Conservation (phyloP, 1,139 yeast species). For the Hyphopichia burtonii region DNA sequence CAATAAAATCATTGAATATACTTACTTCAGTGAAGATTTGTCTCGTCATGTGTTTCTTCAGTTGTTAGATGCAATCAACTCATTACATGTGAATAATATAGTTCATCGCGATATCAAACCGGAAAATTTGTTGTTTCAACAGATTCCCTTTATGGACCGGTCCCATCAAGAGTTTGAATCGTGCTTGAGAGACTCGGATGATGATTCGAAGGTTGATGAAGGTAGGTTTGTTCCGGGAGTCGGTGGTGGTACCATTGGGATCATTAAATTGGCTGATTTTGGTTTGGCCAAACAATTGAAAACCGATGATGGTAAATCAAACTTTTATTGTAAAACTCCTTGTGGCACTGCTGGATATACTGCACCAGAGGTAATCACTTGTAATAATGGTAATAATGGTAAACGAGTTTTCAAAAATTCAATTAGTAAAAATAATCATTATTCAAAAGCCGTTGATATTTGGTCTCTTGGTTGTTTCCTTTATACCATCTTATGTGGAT, state of each 20-base stretch:
- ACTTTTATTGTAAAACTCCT: slow-evolving; percentile 44
- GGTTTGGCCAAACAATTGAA: slow-evolving; percentile 58
- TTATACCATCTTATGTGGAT: slow-evolving; percentile 88
- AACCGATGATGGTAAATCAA: slow-evolving; percentile 44
- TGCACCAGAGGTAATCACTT: slow-evolving; percentile 86
- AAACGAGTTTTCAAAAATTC: slow-evolving; percentile 14
- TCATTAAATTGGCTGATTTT: slow-evolving; percentile 56
- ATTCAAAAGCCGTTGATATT: slow-evolving; percentile 89
- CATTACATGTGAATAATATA: slow-evolving; percentile 81
- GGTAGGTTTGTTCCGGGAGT: slow-evolving; percentile 67
- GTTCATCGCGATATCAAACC: slow-evolving; percentile 97
- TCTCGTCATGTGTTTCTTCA: slow-evolving; percentile 84
- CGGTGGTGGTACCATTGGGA: slow-evolving; percentile 55
- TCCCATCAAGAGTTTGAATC: slow-evolving; percentile 38
- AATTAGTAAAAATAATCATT: slow-evolving; percentile 61
- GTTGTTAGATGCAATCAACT: slow-evolving; percentile 77
- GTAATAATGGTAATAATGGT: slow-evolving; percentile 18
- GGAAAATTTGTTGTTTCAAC: slow-evolving; percentile 75
- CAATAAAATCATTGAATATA: slow-evolving; percentile 86
- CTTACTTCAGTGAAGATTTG: slow-evolving; percentile 85
- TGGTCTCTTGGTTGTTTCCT: slow-evolving; percentile 96
- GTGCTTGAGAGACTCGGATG: slow-evolving; percentile 68
- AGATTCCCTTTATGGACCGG: slow-evolving; percentile 46
- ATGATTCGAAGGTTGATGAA: slow-evolving; percentile 75
- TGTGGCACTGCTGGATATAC: slow-evolving; percentile 70